These are phyloP conservation scores for Leishmania guyanensis DNA, from an alignment of 208 protist genomes.

Conservation along the genomic window DNA sequence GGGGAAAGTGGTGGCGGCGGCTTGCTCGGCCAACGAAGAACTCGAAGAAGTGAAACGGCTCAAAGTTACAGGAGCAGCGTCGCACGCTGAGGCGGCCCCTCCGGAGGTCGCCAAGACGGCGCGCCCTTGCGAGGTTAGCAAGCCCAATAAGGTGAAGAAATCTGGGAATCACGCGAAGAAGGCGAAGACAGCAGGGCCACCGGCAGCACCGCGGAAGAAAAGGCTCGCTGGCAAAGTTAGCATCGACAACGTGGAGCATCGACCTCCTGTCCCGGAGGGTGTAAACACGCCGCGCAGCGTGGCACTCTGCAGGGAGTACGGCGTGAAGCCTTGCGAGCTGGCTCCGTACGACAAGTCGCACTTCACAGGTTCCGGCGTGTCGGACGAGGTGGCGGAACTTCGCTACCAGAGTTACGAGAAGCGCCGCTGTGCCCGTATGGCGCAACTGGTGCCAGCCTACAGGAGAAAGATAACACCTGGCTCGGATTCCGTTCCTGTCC, in stretches of 20 bases:
- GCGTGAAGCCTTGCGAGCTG: constrained; percentile 61
- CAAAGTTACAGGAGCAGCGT: not conserved
- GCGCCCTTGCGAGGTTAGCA: constrained; percentile 4
- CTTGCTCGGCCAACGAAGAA: not conserved
- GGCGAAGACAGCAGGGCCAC: not conserved
- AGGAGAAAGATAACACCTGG: not conserved
- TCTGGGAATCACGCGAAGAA: not conserved
- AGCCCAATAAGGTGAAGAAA: constrained; percentile 8
- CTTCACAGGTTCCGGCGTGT: constrained; percentile 53
- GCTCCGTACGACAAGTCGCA: constrained; percentile 36
- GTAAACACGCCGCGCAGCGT: constrained; percentile 82
- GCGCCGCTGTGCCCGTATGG: constrained; percentile 57
- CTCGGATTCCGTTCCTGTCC: not conserved
- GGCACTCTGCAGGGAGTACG: constrained; percentile 53
- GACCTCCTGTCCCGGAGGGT: constrained; percentile 41
- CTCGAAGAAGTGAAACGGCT: constrained; percentile 1
- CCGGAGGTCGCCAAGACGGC: constrained; percentile 6
- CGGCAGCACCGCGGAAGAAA: constrained; percentile 26
- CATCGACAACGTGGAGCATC: constrained; percentile 54
- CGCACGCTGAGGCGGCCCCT: not conserved
- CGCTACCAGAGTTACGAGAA: constrained; percentile 75
- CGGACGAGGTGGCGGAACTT: constrained; percentile 45
- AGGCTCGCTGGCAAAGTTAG: constrained; percentile 30
- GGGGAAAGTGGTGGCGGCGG: not conserved
- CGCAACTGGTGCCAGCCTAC: constrained; percentile 40